Evolutionary conservation across 768 basidiomycete genomes (phyloP), one percentile per base, ranked within the genome.

Genomic region (Paxillus involutus): DNA sequence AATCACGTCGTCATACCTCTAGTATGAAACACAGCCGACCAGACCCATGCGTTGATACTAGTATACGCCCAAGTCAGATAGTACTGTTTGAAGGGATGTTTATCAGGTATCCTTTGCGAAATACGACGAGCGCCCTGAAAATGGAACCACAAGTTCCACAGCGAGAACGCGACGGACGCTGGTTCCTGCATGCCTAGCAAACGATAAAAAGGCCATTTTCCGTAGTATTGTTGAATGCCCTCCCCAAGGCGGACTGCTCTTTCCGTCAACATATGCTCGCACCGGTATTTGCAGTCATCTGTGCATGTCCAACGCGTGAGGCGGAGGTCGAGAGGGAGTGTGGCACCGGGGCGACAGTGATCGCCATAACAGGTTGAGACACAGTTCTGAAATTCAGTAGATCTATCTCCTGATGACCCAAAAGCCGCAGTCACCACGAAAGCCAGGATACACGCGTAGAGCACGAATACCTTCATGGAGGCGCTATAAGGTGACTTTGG

Each of bases 171-270:
- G 53, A 97, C 94, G 3, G 91, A 91, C 8, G 94, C 88, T 6
- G 96, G 95, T 71, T 99, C 96, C 65, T 98, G 96, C 70, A 93
- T 88, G 30, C 94, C 92, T n/a, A 77, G 73, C 19, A 89, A 74
- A 30, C 95, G 80, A 82, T 86, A 89, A 69, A 99, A 98, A 0
- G 95, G 92, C 96, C 96, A 98, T 75, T 98, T 98, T 14, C 96
- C 97, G 63, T 93, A 83, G 69, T 90, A 95, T 61, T 97, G 94
- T 42, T 89, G 81, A 1, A 90, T 71, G 2, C 53, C 59, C 39
- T 63, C 60, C 0, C 81, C 80, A 6, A 54, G 60, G 32, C 59
- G 48, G n/a, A 80, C 59, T 33, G 83, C 82, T 8, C 71, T 63
- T 57, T 83, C 80, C 5, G 91, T 93, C 36, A 91, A 77, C 45